Percentiles rank a stretch among this genome's conserved stretches.
These are phyloP conservation scores for Globisporangium carolinianum DNA, from an alignment of 352 stramenopile species.

Conservation along the genomic window DNA sequence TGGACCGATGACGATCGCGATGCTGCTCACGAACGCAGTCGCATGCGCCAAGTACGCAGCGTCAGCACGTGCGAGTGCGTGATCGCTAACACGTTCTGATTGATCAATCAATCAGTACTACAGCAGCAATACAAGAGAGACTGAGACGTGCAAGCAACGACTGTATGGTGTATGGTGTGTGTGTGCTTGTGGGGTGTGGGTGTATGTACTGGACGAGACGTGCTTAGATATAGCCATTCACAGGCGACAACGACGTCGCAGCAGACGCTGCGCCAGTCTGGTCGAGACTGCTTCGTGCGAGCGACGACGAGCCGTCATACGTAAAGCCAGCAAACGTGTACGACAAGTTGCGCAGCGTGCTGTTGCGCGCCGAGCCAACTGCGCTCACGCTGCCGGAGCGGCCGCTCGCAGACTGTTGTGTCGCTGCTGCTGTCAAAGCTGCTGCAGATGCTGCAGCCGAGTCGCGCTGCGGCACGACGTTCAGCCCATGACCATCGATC, in stretches of 20 bases:
- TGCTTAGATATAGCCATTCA: conserved; percentile 21
- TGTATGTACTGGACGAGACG: too few species aligned
- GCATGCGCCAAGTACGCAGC: conserved; percentile 44
- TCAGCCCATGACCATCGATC: conserved; percentile 64
- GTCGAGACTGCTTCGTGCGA: conserved; percentile 35
- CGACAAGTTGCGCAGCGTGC: conserved; percentile 69
- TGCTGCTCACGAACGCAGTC: conserved; percentile 87
- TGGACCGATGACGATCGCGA: conserved; percentile 98
- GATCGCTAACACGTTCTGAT: too few species aligned
- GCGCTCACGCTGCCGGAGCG: conserved; percentile 13
- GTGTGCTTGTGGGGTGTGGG: too few species aligned
- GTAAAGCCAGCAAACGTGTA: conserved; percentile 84
- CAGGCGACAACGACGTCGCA: conserved; percentile 7
- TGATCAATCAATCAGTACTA: background rate
- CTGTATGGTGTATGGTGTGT: too few species aligned
- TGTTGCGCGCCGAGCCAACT: conserved; percentile 45
- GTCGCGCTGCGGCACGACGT: conserved; percentile 39
- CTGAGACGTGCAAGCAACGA: too few species aligned
- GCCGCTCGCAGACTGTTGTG: conserved; percentile 5
- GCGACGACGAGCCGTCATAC: conserved; percentile 62
- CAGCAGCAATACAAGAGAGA: conserved; percentile 1
- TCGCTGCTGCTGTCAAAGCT: conserved; percentile 1
- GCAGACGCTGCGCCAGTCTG: conserved; percentile 9
- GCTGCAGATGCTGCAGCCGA: conserved; percentile 9
- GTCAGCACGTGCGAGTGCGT: background rate